Evolutionary conservation across 345 rosid genomes (phyloP).

Genomic region (Eucalyptus pumila): DNA sequence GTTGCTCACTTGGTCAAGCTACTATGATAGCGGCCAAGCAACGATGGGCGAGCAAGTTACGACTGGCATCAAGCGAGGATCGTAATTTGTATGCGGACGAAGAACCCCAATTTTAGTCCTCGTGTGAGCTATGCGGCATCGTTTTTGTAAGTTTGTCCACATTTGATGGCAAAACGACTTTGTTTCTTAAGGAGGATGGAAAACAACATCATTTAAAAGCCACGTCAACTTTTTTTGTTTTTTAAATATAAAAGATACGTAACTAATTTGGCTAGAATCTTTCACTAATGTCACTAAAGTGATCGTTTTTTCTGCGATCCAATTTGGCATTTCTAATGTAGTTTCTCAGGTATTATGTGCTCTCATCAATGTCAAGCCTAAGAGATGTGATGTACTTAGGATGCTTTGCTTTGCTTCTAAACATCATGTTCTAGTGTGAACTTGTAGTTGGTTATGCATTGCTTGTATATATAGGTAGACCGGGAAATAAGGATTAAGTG

Average conservation of each 20-base stretch:
- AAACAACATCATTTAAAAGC: accelerated
- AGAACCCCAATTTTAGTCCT: too few species aligned
- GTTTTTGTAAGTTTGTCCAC: too few species aligned
- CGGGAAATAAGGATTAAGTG: not conserved
- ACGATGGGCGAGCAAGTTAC: accelerated
- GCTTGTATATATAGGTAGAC: not conserved
- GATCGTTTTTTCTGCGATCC: accelerated
- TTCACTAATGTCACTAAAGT: accelerated
- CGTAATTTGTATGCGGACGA: too few species aligned
- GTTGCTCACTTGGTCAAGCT: too few species aligned
- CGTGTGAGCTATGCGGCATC: accelerated
- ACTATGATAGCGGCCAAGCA: accelerated
- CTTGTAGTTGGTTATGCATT: not conserved
- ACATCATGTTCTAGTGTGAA: not conserved
- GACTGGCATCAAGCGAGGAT: accelerated
- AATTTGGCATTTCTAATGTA: too few species aligned
- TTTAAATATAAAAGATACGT: too few species aligned
- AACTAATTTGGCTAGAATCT: accelerated
- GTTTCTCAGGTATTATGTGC: constrained; percentile 22
- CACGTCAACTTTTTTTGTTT: too few species aligned
- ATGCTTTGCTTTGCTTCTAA: not conserved
- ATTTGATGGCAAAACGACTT: accelerated
- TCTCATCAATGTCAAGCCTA: not conserved
- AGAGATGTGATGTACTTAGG: not conserved
- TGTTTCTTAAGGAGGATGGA: too few species aligned